Evolutionary conservation across 805 yeast genomes (phyloP).

Genomic region (Schwanniomyces occidentalis): DNA sequence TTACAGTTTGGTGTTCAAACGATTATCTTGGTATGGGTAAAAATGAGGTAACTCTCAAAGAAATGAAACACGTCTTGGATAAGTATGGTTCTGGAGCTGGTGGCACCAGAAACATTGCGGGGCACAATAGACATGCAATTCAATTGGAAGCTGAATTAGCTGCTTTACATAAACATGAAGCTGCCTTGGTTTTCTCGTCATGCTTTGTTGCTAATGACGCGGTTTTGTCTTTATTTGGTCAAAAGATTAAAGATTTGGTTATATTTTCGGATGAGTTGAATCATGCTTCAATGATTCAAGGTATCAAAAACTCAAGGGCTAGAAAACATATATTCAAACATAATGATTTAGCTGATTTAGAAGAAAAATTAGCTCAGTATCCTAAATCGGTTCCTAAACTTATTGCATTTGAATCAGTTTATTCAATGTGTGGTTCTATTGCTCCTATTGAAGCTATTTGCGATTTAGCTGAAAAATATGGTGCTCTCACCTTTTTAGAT

Average conservation of each 20-base stretch:
- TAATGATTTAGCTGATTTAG: conserved; percentile 83
- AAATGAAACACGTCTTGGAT: conserved; percentile 78
- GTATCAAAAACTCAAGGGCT: conserved; percentile 87
- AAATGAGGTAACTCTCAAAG: conserved; percentile 67
- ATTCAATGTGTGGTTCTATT: conserved; percentile 98
- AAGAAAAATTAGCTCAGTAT: conserved; percentile 69
- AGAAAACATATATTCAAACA: conserved; percentile 89
- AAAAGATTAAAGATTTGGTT: conserved; percentile 84
- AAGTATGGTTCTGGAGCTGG: conserved; percentile 99
- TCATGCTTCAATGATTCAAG: conserved; percentile 98
- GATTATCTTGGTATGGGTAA: conserved; percentile 96
- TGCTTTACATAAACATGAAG: conserved; percentile 89
- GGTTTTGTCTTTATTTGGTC: conserved; percentile 85
- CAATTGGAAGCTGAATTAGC: conserved; percentile 84
- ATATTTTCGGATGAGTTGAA: conserved; percentile 90
- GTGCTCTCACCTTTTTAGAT: conserved; percentile 94
- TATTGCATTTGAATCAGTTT: conserved; percentile 95
- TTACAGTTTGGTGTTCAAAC: conserved; percentile 98
- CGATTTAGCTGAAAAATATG: conserved; percentile 95
- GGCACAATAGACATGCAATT: conserved; percentile 91
- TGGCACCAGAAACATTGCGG: conserved; percentile 98
- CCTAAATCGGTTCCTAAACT: conserved; percentile 90
- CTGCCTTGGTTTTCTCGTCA: conserved; percentile 91
- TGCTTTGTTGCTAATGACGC: conserved; percentile 98
- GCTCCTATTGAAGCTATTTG: conserved; percentile 92